Base-by-base conservation (phyloP, 768 basidiomycete genomes). In the Phlebiopsis gigantea region DNA sequence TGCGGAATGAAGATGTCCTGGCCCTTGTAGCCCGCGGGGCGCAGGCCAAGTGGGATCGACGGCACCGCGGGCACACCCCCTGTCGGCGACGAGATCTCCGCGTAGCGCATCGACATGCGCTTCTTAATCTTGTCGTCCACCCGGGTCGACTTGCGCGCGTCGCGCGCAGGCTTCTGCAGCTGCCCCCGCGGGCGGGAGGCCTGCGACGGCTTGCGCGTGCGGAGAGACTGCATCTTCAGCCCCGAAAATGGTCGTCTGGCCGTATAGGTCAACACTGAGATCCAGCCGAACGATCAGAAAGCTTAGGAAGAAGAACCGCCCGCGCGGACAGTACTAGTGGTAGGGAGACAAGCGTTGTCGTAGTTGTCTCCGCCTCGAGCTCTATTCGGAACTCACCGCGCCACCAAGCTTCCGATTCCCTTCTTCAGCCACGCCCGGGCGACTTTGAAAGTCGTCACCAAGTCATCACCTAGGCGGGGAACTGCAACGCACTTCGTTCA, bases 81-180 rank as follows among this genome's bases (percentile, higher is more conserved):
- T 2, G 83, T 85, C 5, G 87, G 88, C n/a, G 79, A 74, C 0
- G 87, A 87, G 54, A 91, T 87, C 62, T 90, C 89, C 39, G 88
- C 91, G 80, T 90, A 97, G 68, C 94, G 85, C 81, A 87, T 90
- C 15, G 93, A 94, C 85, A 97, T 88, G 66, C 95, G 88, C 31
- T 34, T 34, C 81, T 93, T 93, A 72, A 97, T 93, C 75, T 90
- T 93, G 79, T 95, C 95, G 69, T 93, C 79, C 21, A 82, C 77
- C 10, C 75, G 71, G 14, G 67, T 68, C 28, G 78, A 75, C 64
- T 77, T 78, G 46, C 78, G 72, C 10, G 62, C 68, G 61, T 68
- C 66, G 45, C 34, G 58, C 56, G 22, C 26, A 5, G 56, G 54
- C 56, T 63, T 64, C 22, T 43, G 62, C 46, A 56, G 60, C 48